Conservation (phyloP, 139 green algal genomes). For the Volvox africanus region DNA sequence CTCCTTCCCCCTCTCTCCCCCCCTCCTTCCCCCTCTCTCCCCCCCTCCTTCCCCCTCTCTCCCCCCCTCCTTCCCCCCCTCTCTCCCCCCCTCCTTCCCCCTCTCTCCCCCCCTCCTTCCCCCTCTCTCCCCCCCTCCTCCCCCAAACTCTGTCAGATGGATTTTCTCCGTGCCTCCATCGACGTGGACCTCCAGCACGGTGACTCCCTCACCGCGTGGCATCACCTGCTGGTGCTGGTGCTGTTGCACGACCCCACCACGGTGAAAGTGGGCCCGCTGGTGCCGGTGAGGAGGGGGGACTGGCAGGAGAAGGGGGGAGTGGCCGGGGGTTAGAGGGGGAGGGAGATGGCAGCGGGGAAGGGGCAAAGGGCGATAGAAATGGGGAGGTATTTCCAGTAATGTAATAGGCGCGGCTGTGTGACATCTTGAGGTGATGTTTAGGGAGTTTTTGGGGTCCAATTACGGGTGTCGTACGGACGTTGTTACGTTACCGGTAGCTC, state of each 20-base stretch:
- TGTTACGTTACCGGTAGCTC: too few relatives aligned
- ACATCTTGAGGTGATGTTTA: too few relatives aligned
- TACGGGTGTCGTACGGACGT: too few relatives aligned
- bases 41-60: too few relatives aligned
- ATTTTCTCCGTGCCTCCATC: slow-evolving; percentile 47
- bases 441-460: too few relatives aligned
- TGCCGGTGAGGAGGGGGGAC: slow-evolving; percentile 2
- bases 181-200: slow-evolving; percentile 44
- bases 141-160: neutral
- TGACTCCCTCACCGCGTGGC: slow-evolving; percentile 51
- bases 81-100: neutral
- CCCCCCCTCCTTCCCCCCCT: too few relatives aligned
- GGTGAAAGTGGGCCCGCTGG: slow-evolving; percentile 16
- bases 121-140: neutral
- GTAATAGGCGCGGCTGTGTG: too few relatives aligned
- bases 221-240: slow-evolving; percentile 59
- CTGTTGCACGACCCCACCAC: slow-evolving; percentile 58
- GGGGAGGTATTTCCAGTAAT: too few relatives aligned
- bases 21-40: too few relatives aligned
- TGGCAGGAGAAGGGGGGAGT: neutral
- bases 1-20: too few relatives aligned
- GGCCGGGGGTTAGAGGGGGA: neutral
- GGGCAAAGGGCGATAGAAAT: neutral
- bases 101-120: neutral
- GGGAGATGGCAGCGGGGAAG: neutral